Conservation (phyloP, 2,329 filamentous ascomycete species). For the Malbranchea cinnamomea region DNA sequence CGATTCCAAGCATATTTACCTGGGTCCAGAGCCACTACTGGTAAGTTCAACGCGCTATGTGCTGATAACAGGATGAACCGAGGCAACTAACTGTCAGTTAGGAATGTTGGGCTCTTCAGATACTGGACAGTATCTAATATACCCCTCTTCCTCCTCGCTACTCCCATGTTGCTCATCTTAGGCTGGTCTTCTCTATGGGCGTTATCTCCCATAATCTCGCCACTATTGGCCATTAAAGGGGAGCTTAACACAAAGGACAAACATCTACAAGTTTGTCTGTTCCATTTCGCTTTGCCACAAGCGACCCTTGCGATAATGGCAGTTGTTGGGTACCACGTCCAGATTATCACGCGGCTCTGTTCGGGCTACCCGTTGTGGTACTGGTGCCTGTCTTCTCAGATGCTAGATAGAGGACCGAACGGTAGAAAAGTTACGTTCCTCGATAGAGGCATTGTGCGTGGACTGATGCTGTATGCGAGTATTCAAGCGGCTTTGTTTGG, state of each 20-base stretch:
- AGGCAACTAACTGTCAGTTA: slow-evolving; percentile 24
- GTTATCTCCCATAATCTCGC: too few species aligned
- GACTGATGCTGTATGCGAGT: slow-evolving; percentile 66
- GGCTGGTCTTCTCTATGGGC: slow-evolving; percentile 42
- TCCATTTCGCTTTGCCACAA: slow-evolving; percentile 56
- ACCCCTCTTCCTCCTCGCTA: slow-evolving; percentile 72
- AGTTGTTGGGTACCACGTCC: slow-evolving; percentile 73
- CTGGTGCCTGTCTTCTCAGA: slow-evolving; percentile 50
- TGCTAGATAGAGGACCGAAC: slow-evolving; percentile 12
- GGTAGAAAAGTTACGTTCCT: too few species aligned
- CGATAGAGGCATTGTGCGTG: slow-evolving; percentile 45
- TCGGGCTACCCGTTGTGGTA: slow-evolving; percentile 88
- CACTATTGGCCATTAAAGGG: too few species aligned
- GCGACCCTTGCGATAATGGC: slow-evolving; percentile 55
- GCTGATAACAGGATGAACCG: slow-evolving; percentile 3
- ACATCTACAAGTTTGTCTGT: slow-evolving; percentile 20
- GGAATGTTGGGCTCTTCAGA: slow-evolving; percentile 72
- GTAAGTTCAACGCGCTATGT: slow-evolving; percentile 35
- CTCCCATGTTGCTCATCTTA: slow-evolving; percentile 59
- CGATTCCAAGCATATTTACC: slow-evolving; percentile 74
- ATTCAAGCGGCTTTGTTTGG: slow-evolving; percentile 76
- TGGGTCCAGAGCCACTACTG: slow-evolving; percentile 87
- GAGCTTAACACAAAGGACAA: too few species aligned
- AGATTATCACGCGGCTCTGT: slow-evolving; percentile 79
- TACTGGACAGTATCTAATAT: slow-evolving; percentile 85